phyloP scores from a whole-genome alignment of 192 early-diverging fungal species.

The Backusella tuberculispora region DNA sequence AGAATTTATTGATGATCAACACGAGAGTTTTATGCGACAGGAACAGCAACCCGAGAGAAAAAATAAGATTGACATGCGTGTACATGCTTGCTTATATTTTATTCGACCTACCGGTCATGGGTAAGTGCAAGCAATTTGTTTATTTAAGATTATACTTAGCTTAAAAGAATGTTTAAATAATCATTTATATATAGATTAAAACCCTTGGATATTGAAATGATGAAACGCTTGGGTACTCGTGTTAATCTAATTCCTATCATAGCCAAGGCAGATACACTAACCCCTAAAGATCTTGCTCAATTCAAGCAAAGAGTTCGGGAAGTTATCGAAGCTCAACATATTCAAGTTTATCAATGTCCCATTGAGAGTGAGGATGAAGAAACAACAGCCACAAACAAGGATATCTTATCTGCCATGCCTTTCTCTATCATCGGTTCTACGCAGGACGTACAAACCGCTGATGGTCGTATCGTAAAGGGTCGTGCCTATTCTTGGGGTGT shows the following conservation, averaged over 20 bases:
- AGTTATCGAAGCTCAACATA: constrained; percentile 81
- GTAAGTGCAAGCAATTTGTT: constrained; percentile 40
- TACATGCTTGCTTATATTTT: constrained; percentile 97
- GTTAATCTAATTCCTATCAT: constrained; percentile 95
- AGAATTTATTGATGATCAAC: constrained; percentile 93
- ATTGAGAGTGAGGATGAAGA: constrained; percentile 81
- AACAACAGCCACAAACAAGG: constrained; percentile 76
- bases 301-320: constrained; percentile 85
- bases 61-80: constrained; percentile 88
- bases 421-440: constrained; percentile 95
- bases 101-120: constrained; percentile 95
- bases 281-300: constrained; percentile 77
- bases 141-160: background rate
- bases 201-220: constrained; percentile 89
- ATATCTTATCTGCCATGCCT: constrained; percentile 89
- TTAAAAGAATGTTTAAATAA: background rate
- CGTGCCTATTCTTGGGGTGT: constrained; percentile 92
- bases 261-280: constrained; percentile 90
- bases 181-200: constrained; percentile 49
- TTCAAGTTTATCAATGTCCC: constrained; percentile 81
- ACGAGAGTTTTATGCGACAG: constrained; percentile 89
- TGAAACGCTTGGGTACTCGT: constrained; percentile 88
- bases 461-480: constrained; percentile 90
- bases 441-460: constrained; percentile 76
- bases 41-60: constrained; percentile 85